Conservation (phyloP, 2,329 filamentous ascomycete species). For the Xylariomycetidae sp. region DNA sequence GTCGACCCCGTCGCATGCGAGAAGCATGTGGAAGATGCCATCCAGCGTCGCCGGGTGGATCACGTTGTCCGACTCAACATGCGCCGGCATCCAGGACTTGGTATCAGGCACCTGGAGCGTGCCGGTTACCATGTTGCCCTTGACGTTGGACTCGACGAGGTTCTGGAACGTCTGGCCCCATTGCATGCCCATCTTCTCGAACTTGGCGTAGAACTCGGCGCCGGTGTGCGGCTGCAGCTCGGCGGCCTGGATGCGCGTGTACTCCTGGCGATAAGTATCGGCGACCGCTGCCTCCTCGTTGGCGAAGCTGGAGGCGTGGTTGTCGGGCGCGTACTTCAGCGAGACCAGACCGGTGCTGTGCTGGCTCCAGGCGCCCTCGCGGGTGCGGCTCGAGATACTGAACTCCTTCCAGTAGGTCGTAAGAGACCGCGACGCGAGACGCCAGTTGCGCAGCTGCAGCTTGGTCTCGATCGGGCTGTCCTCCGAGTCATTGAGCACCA, state of each 20-base stretch:
- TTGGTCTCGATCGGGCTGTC: slow-evolving; percentile 21
- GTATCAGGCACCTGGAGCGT: slow-evolving; percentile 21
- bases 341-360: slow-evolving; percentile 23
- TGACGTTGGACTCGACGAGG: slow-evolving; percentile 14
- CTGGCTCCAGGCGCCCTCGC: slow-evolving; percentile 21
- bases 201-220: slow-evolving; percentile 21
- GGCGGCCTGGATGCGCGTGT: slow-evolving; percentile 14
- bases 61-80: slow-evolving; percentile 19
- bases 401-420: slow-evolving; percentile 25
- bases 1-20: slow-evolving; percentile 19
- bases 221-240: slow-evolving; percentile 14
- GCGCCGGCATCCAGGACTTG: slow-evolving; percentile 18
- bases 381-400: slow-evolving; percentile 18
- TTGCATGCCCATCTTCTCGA: slow-evolving; percentile 21
- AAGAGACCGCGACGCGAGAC: slow-evolving; percentile 19
- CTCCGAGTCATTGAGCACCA: slow-evolving; percentile 20
- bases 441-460: slow-evolving; percentile 22
- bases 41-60: slow-evolving; percentile 21
- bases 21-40: slow-evolving; percentile 21
- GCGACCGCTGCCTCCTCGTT: slow-evolving; percentile 17
- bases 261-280: slow-evolving; percentile 18
- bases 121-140: slow-evolving; percentile 14
- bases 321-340: slow-evolving; percentile 19
- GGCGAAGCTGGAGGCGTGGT: slow-evolving; percentile 15
- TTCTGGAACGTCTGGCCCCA: slow-evolving; percentile 21